These are phyloP conservation scores for Torulaspora quercuum DNA, from an alignment of 805 yeast genomes.

Conservation along the genomic window DNA sequence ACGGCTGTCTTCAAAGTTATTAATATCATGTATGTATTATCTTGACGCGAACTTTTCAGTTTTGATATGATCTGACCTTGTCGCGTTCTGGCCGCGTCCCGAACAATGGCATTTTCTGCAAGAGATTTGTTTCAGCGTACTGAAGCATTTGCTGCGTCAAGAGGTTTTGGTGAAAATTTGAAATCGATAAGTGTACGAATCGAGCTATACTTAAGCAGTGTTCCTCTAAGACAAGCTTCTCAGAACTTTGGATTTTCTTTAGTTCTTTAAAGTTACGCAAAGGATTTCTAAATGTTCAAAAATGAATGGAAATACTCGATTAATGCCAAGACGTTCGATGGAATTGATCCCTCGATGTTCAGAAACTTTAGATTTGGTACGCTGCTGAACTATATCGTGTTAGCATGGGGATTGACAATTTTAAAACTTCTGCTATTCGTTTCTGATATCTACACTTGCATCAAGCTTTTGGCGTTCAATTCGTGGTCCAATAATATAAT, in stretches of 20 bases:
- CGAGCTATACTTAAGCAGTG: too few relatives aligned
- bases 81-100: slow-evolving; percentile 7
- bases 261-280: too few relatives aligned
- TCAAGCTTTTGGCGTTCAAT: slow-evolving; percentile 67
- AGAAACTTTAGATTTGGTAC: slow-evolving; percentile 25
- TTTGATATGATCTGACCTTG: background rate
- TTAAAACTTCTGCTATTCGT: slow-evolving; percentile 54
- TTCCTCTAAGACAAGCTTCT: too few relatives aligned
- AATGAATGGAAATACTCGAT: slow-evolving; percentile 29
- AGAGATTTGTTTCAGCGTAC: slow-evolving; percentile 5
- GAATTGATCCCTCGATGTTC: slow-evolving; percentile 26
- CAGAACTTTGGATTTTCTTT: too few relatives aligned
- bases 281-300: slow-evolving; percentile 20
- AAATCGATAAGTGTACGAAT: background rate
- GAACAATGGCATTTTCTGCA: slow-evolving; percentile 1
- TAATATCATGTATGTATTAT: too few relatives aligned
- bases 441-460: slow-evolving; percentile 75
- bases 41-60: too few relatives aligned
- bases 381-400: slow-evolving; percentile 20
- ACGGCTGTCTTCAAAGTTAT: too few relatives aligned
- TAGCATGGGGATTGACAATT: slow-evolving; percentile 37
- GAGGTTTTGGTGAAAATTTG: too few relatives aligned
- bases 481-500: slow-evolving; percentile 58
- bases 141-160: background rate
- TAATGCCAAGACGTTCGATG: slow-evolving; percentile 30